Percentiles rank a stretch among this genome's conserved stretches.
Conservation (phyloP, 306 rosid species). For the Quercus cerris region DNA sequence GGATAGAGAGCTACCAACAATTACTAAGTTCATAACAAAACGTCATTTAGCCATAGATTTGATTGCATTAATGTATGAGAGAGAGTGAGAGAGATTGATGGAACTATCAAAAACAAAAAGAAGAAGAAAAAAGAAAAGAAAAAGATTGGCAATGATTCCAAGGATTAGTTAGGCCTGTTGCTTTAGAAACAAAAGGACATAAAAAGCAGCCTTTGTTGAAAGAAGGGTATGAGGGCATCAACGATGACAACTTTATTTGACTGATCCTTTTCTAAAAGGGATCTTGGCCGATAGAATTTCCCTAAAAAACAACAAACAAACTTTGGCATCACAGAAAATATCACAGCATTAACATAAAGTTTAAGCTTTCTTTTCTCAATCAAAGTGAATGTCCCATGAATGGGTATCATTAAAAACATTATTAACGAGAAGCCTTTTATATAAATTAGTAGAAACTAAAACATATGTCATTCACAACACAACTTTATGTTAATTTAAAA, state of each 20-base stretch:
- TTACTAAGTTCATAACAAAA: background rate
- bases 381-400: background rate
- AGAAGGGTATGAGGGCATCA: background rate
- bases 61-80: too few species aligned
- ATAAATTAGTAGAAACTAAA: background rate
- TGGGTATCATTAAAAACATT: background rate
- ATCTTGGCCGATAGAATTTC: background rate
- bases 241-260: background rate
- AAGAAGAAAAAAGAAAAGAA: too few species aligned
- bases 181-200: background rate
- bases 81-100: background rate
- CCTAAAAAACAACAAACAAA: background rate
- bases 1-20: background rate
- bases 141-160: background rate
- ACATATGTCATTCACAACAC: background rate
- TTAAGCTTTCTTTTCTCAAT: background rate
- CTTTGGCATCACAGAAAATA: background rate
- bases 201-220: conserved; percentile 9
- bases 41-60: background rate
- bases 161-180: conserved; percentile 5
- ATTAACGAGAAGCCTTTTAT: background rate
- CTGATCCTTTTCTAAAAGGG: conserved; percentile 3
- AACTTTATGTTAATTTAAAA: background rate
- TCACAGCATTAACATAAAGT: background rate
- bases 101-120: background rate